Conservation (phyloP, 768 basidiomycete species). For the Psilocybe cyanescens region DNA sequence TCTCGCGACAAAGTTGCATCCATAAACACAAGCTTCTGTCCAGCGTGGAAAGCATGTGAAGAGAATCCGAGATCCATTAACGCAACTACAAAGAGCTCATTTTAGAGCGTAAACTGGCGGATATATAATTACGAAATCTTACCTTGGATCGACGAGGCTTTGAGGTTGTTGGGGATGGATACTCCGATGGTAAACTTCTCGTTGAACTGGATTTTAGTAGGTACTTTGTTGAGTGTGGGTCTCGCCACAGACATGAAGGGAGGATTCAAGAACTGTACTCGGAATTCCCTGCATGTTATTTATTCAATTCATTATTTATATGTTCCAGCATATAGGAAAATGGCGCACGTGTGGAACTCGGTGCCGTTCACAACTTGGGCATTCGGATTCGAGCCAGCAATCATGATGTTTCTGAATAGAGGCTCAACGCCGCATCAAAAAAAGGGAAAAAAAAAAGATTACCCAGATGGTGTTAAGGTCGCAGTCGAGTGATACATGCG, state of each 20-base stretch:
- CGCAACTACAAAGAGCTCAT: slow-evolving; percentile 23
- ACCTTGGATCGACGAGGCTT: slow-evolving; percentile 32
- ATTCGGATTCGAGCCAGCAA: slow-evolving; percentile 53
- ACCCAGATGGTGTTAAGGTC: slow-evolving; percentile 53
- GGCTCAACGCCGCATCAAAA: neutral
- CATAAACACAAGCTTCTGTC: slow-evolving; percentile 39
- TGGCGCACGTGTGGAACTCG: slow-evolving; percentile 24
- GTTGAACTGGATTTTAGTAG: slow-evolving; percentile 35
- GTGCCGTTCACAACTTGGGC: slow-evolving; percentile 25
- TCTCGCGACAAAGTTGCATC: slow-evolving; percentile 32
- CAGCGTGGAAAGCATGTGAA: slow-evolving; percentile 40
- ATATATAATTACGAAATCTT: neutral
- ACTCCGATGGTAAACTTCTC: slow-evolving; percentile 33
- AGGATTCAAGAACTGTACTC: slow-evolving; percentile 42
- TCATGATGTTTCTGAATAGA: slow-evolving; percentile 26
- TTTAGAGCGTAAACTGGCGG: neutral
- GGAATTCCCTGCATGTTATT: slow-evolving; percentile 34
- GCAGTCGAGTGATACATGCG: slow-evolving; percentile 66
- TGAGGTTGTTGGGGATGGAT: slow-evolving; percentile 28
- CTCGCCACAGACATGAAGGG: slow-evolving; percentile 42
- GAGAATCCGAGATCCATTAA: slow-evolving; percentile 42
- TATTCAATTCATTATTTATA: neutral
- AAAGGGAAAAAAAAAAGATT: neutral
- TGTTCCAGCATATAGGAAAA: neutral
- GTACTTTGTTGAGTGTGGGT: slow-evolving; percentile 34